Evolutionary conservation across 2,329 filamentous ascomycete species (phyloP).

Genomic region (Cytospora piceicola): DNA sequence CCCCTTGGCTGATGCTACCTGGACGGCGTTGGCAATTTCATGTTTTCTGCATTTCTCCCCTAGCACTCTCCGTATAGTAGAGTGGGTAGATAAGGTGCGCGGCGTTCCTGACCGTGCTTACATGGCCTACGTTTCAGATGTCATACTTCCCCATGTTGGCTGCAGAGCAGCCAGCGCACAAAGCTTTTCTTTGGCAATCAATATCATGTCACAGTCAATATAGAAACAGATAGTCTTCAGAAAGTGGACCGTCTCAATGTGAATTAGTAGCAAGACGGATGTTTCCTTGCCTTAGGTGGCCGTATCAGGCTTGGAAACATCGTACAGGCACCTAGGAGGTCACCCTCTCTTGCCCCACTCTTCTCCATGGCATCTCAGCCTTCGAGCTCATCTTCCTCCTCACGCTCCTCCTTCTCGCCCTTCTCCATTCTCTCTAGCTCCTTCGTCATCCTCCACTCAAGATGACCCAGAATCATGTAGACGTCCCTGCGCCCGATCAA

Average conservation of each 20-base stretch:
- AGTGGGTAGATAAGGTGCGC: neutral
- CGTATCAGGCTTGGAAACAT: neutral
- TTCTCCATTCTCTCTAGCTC: conserved; percentile 7
- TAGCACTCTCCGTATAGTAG: neutral
- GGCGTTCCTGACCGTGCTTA: neutral
- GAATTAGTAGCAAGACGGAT: neutral
- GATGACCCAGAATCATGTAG: conserved; percentile 2
- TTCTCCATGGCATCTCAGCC: neutral
- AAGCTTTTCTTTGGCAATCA: neutral
- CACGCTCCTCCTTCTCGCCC: too few relatives aligned
- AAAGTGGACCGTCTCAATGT: neutral
- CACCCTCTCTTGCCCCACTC: neutral
- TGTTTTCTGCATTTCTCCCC: too few relatives aligned
- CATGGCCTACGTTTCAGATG: neutral
- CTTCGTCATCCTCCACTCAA: conserved; percentile 13
- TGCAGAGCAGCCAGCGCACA: neutral
- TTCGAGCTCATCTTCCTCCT: neutral
- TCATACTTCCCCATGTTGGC: neutral
- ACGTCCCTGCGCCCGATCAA: conserved; percentile 19
- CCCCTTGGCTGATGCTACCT: neutral
- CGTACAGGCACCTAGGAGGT: neutral
- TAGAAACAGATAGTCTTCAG: neutral
- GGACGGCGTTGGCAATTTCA: neutral
- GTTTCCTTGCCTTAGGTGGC: neutral
- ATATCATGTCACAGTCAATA: neutral